A percentile compares a stretch with the other conserved stretches of the same genome.
Evolutionary conservation across 148 eudicot species (phyloP).

Genomic region (Rhododendron griersonianum): DNA sequence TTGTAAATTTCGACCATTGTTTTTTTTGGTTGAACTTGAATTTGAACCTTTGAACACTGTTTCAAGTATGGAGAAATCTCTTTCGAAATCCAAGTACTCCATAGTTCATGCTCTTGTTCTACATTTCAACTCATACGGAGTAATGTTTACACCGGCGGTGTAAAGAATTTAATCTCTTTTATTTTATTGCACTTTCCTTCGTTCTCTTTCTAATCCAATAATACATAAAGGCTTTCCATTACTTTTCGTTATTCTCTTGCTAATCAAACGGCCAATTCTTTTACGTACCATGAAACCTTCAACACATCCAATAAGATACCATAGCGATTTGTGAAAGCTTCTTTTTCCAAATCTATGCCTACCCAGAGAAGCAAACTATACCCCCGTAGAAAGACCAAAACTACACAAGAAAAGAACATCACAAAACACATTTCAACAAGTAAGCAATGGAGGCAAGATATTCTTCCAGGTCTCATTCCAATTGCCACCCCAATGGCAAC

Average conservation of each 20-base stretch:
- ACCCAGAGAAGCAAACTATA: neutral
- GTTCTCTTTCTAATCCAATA: too few relatives aligned
- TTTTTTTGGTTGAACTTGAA: neutral
- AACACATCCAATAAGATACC: neutral
- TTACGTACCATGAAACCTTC: neutral
- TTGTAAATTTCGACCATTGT: neutral
- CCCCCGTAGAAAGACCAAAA: neutral
- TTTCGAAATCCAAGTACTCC: neutral
- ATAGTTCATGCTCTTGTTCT: neutral
- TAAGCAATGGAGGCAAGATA: constrained; percentile 15
- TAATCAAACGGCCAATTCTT: neutral
- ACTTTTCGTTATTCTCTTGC: neutral
- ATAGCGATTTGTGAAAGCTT: neutral
- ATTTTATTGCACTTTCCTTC: too few relatives aligned
- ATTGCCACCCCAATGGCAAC: neutral
- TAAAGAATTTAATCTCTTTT: too few relatives aligned
- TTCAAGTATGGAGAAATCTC: too few relatives aligned
- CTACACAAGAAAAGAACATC: constrained; percentile 15
- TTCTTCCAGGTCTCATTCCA: neutral
- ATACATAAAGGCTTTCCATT: too few relatives aligned
- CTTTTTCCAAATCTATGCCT: constrained; percentile 1
- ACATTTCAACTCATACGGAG: neutral
- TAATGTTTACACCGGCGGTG: too few relatives aligned
- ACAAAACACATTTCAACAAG: constrained; percentile 5
- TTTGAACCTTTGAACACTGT: neutral